Evolutionary conservation across 164 flowering plant species (phyloP).

Genomic region (Nymphaea colorata): DNA sequence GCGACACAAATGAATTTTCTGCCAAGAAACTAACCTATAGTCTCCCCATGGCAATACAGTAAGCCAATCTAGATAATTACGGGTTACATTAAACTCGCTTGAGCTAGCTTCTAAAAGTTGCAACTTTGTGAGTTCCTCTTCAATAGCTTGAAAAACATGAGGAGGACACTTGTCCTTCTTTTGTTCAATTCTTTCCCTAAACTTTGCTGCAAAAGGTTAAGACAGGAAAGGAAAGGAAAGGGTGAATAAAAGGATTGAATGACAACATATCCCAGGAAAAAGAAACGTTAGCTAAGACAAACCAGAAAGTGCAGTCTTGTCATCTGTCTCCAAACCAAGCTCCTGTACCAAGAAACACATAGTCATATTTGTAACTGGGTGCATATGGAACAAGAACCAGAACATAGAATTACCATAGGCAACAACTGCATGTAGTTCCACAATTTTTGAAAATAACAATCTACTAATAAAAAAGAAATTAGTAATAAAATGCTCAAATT

Average conservation of each 20-base stretch:
- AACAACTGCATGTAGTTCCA: no score
- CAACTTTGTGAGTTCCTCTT: slow-evolving; percentile 91
- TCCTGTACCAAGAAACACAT: slow-evolving; percentile 46
- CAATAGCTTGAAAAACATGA: slow-evolving; percentile 94
- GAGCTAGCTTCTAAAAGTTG: slow-evolving; percentile 96
- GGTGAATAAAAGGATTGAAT: neutral
- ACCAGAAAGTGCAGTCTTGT: slow-evolving; percentile 97
- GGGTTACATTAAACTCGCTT: slow-evolving; percentile 97
- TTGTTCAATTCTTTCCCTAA: slow-evolving; percentile 88
- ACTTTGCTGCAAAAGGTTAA: slow-evolving; percentile 53
- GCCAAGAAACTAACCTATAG: slow-evolving; percentile 47
- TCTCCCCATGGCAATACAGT: slow-evolving; percentile 96
- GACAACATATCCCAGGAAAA: neutral
- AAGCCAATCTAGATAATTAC: slow-evolving; percentile 98
- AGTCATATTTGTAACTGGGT: slow-evolving; percentile 6
- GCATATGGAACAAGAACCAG: no score
- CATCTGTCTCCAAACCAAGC: slow-evolving; percentile 94
- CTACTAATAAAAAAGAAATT: no score
- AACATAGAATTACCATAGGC: no score
- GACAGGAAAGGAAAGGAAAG: slow-evolving; percentile 6
- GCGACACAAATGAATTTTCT: no score
- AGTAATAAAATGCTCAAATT: no score
- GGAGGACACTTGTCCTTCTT: slow-evolving; percentile 79
- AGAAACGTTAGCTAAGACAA: slow-evolving; percentile 15
- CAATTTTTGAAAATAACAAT: no score